Conservation (phyloP, 106 monocot species). For the Platanthera guangdongensis region DNA sequence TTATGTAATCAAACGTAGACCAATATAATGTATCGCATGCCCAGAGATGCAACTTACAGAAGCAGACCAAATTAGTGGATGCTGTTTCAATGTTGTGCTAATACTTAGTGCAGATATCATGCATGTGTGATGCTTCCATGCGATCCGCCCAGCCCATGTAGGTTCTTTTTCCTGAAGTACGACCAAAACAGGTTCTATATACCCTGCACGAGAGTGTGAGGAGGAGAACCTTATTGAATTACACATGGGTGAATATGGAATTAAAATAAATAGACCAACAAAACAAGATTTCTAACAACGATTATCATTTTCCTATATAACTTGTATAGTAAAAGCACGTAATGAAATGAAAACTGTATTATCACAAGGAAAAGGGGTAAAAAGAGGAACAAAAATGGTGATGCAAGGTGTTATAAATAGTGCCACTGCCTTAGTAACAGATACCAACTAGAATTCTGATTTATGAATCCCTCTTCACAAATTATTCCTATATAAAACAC, state of each 20-base stretch:
- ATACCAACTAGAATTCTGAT: too few species aligned
- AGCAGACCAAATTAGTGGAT: constrained; percentile 97
- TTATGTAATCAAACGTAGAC: background rate
- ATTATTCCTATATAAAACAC: background rate
- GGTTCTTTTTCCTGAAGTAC: constrained; percentile 87
- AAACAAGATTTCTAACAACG: background rate
- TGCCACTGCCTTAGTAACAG: too few species aligned
- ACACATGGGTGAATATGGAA: background rate
- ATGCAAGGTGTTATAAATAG: too few species aligned
- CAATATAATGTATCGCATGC: background rate
- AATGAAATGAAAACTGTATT: background rate
- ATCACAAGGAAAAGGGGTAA: background rate
- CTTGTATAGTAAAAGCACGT: background rate
- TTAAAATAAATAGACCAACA: background rate
- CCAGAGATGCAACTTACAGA: constrained; percentile 45
- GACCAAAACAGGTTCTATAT: constrained; percentile 96
- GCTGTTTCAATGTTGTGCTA: constrained; percentile 82
- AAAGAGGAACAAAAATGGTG: background rate
- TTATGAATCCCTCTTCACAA: background rate
- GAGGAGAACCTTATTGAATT: background rate
- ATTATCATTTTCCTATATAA: background rate
- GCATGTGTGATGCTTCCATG: constrained; percentile 95
- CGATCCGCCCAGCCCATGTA: constrained; percentile 88
- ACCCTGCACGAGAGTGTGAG: constrained; percentile 36
- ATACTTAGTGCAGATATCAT: constrained; percentile 92